Evolutionary conservation across 169 alveolate species (phyloP).

Genomic region (Eimeria praecox): DNA sequence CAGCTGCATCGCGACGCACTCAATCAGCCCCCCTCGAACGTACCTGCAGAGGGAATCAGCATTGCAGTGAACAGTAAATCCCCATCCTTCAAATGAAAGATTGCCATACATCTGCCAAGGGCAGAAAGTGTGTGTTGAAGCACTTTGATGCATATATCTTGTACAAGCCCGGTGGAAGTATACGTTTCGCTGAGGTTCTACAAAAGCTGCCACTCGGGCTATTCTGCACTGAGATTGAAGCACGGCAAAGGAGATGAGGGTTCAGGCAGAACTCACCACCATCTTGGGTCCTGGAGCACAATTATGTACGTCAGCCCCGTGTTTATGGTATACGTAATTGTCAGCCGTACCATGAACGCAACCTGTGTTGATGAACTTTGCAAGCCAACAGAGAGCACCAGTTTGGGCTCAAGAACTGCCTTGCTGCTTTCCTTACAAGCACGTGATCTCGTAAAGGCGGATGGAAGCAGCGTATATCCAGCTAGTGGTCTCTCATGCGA

Average conservation of each 20-base stretch:
- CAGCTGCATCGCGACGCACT: conserved; percentile 75
- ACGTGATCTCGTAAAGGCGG: neutral
- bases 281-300: conserved; percentile 71
- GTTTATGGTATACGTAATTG: conserved; percentile 74
- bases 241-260: neutral
- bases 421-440: neutral
- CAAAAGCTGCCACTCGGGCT: neutral
- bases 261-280: conserved; percentile 70
- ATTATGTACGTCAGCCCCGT: conserved; percentile 79
- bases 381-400: neutral
- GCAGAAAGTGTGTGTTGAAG: neutral
- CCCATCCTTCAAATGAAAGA: neutral
- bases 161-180: neutral
- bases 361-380: conserved; percentile 39
- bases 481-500: neutral
- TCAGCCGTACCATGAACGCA: conserved; percentile 72
- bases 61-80: neutral
- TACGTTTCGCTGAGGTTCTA: neutral
- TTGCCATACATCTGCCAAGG: neutral
- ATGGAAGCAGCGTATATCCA: neutral
- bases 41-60: conserved; percentile 72
- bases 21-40: conserved; percentile 81
- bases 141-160: neutral
- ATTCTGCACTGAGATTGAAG: neutral
- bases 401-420: neutral